A percentile compares a stretch with the other conserved stretches of the same genome.
Evolutionary conservation across 495 filamentous ascomycete genomes (phyloP).

Genomic region (Emericellopsis terricola): DNA sequence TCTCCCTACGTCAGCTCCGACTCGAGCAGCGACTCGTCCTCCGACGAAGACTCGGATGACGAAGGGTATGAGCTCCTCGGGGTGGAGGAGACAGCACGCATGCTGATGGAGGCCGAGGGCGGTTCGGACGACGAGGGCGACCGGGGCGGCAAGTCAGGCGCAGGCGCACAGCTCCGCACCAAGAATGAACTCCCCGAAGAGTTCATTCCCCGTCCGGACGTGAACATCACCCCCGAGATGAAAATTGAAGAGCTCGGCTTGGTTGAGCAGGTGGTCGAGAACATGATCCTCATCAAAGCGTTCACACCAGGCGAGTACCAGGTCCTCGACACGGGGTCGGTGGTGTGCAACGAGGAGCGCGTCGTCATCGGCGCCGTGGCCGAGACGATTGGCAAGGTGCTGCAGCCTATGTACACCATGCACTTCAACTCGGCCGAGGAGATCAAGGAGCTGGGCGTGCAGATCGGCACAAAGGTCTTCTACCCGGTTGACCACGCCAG

Average conservation of each 20-base stretch:
- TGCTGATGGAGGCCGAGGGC: slow-evolving; percentile 59
- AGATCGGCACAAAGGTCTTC: slow-evolving; percentile 46
- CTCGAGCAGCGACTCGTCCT: slow-evolving; percentile 34
- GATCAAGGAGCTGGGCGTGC: slow-evolving; percentile 44
- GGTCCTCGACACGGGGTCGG: slow-evolving; percentile 65
- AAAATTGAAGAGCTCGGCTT: slow-evolving; percentile 53
- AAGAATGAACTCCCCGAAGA: slow-evolving; percentile 58
- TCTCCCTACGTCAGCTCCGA: slow-evolving; percentile 35
- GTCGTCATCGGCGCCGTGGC: slow-evolving; percentile 58
- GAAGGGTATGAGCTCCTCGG: slow-evolving; percentile 54
- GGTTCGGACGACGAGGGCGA: slow-evolving; percentile 54
- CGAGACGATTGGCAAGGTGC: slow-evolving; percentile 68
- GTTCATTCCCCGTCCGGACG: slow-evolving; percentile 50
- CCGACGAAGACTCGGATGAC: slow-evolving; percentile 47
- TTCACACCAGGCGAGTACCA: slow-evolving; percentile 61
- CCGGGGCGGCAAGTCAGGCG: slow-evolving; percentile 26
- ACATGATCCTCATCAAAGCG: slow-evolving; percentile 60
- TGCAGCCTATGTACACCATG: slow-evolving; percentile 66
- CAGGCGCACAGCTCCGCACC: slow-evolving; percentile 37
- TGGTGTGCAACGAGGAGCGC: slow-evolving; percentile 65
- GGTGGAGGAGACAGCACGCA: slow-evolving; percentile 58
- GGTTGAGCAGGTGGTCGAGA: slow-evolving; percentile 57
- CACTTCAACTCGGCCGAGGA: slow-evolving; percentile 47
- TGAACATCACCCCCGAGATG: slow-evolving; percentile 57
- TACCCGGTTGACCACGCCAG: slow-evolving; percentile 59